Conservation (phyloP, 495 filamentous ascomycete genomes). For the Jackrogersella multiformis region DNA sequence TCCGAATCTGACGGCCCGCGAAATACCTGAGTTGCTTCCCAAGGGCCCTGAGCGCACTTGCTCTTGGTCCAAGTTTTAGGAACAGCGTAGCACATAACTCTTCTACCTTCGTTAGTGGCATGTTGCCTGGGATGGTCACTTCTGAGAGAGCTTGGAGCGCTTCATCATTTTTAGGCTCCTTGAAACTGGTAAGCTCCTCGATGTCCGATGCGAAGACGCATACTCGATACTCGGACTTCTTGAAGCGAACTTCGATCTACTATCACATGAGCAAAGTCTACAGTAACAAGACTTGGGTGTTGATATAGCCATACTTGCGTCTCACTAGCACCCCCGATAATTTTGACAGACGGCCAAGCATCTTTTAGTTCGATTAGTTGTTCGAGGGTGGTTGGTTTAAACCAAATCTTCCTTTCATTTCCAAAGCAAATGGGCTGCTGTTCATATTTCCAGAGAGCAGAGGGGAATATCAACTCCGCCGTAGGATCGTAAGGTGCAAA, state of each 20-base stretch:
- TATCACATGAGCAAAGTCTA: slow-evolving; percentile 9
- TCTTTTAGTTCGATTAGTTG: slow-evolving; percentile 82
- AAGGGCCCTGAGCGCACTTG: slow-evolving; percentile 71
- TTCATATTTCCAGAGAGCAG: slow-evolving; percentile 72
- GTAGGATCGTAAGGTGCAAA: slow-evolving; percentile 85
- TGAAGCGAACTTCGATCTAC: slow-evolving; percentile 85
- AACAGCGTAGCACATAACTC: slow-evolving; percentile 51
- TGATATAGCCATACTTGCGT: slow-evolving; percentile 62
- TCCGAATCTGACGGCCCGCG: slow-evolving; percentile 85
- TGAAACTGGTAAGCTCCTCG: slow-evolving; percentile 72
- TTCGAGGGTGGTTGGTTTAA: slow-evolving; percentile 76
- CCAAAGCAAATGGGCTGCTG: slow-evolving; percentile 78
- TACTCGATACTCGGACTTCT: slow-evolving; percentile 77
- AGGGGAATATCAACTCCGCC: slow-evolving; percentile 86
- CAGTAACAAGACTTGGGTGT: neutral
- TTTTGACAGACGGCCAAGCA: slow-evolving; percentile 78
- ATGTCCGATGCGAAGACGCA: slow-evolving; percentile 88
- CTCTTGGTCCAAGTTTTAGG: slow-evolving; percentile 61
- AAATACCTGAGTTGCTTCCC: slow-evolving; percentile 79
- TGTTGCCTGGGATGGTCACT: slow-evolving; percentile 73
- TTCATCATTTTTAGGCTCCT: slow-evolving; percentile 71
- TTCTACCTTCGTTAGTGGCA: slow-evolving; percentile 71
- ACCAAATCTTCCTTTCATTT: slow-evolving; percentile 86
- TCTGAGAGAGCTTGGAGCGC: slow-evolving; percentile 80
- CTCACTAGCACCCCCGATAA: slow-evolving; percentile 86